Conservation (phyloP, 2,329 filamentous ascomycete species). For the Arachnomyces sp. region DNA sequence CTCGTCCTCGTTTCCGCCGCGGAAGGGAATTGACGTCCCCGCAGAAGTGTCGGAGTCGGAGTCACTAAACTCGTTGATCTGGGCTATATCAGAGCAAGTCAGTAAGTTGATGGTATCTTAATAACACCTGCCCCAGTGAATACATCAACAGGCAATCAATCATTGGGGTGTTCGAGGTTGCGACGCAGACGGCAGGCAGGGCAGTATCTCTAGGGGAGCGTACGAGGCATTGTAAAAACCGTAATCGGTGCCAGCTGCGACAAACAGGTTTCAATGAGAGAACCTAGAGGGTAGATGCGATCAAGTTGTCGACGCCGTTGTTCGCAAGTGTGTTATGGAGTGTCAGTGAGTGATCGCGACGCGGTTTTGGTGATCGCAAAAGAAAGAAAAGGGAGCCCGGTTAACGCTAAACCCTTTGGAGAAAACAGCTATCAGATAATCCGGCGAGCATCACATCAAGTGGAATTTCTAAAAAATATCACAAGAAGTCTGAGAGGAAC, state of each 20-base stretch:
- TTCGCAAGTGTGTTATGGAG: background rate
- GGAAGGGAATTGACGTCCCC: constrained; percentile 30
- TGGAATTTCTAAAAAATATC: constrained; percentile 26
- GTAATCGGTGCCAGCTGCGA: no score
- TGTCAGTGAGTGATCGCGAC: no score
- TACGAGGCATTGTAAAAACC: constrained; percentile 31
- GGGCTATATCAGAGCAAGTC: background rate
- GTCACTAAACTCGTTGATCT: constrained; percentile 10
- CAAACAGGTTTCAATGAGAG: no score
- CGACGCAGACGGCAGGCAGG: no score
- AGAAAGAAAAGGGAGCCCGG: constrained; percentile 14
- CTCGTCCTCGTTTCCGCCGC: constrained; percentile 21
- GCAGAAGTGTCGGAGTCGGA: constrained; percentile 31
- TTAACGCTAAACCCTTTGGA: constrained; percentile 26
- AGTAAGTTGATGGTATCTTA: background rate
- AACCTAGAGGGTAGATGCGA: constrained; percentile 1
- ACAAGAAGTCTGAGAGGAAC: constrained; percentile 12
- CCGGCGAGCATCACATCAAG: constrained; percentile 17
- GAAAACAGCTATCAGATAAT: constrained; percentile 23
- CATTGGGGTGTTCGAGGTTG: no score
- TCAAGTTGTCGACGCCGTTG: constrained; percentile 2
- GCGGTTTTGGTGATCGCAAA: constrained; percentile 1
- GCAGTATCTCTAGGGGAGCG: constrained; percentile 20
- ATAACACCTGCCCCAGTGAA: no score
- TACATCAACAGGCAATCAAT: no score